Evolutionary conservation across 1,284 basidiomycete genomes (phyloP).

Genomic region (Cryptococcus jaspeensis): DNA sequence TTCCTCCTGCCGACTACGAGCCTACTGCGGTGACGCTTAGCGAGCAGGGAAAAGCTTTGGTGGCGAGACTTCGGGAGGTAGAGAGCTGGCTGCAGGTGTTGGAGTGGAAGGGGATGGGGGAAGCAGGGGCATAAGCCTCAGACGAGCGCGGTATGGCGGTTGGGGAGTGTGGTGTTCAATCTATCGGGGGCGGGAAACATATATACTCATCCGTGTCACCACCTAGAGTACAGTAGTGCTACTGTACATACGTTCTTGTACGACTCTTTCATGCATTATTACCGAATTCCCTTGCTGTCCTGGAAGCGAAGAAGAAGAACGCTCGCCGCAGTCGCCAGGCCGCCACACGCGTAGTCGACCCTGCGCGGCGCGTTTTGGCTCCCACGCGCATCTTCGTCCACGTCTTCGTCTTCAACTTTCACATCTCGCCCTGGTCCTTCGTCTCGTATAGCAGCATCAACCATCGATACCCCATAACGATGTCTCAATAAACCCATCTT

Average conservation of each 20-base stretch:
- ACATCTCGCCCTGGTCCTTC: not conserved
- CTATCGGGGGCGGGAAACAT: too few species aligned
- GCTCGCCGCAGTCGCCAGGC: too few species aligned
- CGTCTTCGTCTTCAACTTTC: constrained; percentile 16
- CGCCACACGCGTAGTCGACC: too few species aligned
- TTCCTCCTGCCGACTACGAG: constrained; percentile 24
- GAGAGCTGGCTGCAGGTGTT: constrained; percentile 34
- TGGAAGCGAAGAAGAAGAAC: too few species aligned
- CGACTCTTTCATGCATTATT: too few species aligned
- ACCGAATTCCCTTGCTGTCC: too few species aligned
- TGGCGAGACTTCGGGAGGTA: constrained; percentile 21
- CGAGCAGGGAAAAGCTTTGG: constrained; percentile 18
- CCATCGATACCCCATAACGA: not conserved
- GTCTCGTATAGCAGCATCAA: constrained; percentile 15
- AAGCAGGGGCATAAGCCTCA: constrained; percentile 15
- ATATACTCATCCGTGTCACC: too few species aligned
- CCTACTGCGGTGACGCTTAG: constrained; percentile 13
- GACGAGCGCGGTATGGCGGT: constrained; percentile 21
- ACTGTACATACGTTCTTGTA: too few species aligned
- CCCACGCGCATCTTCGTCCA: too few species aligned
- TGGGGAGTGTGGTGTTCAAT: too few species aligned
- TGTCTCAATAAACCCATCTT: not conserved
- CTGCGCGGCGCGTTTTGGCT: not conserved
- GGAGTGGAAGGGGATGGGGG: constrained; percentile 37
- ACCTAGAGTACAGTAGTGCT: too few species aligned